Percentiles rank a stretch among this genome's conserved stretches.
Conservation (phyloP, 805 yeast genomes). For the Kuraishia piskuri region DNA sequence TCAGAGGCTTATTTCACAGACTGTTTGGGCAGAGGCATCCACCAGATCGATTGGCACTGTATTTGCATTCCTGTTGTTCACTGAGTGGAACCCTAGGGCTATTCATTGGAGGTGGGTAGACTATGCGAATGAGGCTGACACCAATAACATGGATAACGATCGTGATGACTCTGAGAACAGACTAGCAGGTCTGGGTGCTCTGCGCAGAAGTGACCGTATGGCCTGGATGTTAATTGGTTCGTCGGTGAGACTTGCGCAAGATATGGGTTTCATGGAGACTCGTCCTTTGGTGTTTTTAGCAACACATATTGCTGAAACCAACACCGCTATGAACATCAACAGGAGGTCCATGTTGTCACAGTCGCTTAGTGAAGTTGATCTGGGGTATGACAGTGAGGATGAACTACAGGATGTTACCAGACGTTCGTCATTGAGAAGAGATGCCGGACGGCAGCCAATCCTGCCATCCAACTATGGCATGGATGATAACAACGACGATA, state of each 20-base stretch:
- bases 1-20: conserved; percentile 71
- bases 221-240: conserved; percentile 92
- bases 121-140: conserved; percentile 52
- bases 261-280: conserved; percentile 70
- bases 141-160: not conserved
- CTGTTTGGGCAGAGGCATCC: conserved; percentile 92
- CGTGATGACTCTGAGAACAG: conserved; percentile 32
- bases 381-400: conserved; percentile 32
- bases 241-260: conserved; percentile 80
- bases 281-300: conserved; percentile 72
- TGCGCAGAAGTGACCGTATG: conserved; percentile 82
- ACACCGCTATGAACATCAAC: conserved; percentile 74
- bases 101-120: conserved; percentile 85
- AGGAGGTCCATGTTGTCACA: conserved; percentile 71
- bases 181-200: conserved; percentile 71
- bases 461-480: not conserved
- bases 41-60: conserved; percentile 84
- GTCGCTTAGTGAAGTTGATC: conserved; percentile 57
- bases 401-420: conserved; percentile 11
- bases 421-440: not conserved
- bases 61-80: conserved; percentile 71
- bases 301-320: conserved; percentile 76
- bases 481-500: not conserved
- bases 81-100: conserved; percentile 96
- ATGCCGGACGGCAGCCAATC: not conserved